Evolutionary conservation across 768 basidiomycete genomes (phyloP).

Genomic region (Naematelia aurantialba): DNA sequence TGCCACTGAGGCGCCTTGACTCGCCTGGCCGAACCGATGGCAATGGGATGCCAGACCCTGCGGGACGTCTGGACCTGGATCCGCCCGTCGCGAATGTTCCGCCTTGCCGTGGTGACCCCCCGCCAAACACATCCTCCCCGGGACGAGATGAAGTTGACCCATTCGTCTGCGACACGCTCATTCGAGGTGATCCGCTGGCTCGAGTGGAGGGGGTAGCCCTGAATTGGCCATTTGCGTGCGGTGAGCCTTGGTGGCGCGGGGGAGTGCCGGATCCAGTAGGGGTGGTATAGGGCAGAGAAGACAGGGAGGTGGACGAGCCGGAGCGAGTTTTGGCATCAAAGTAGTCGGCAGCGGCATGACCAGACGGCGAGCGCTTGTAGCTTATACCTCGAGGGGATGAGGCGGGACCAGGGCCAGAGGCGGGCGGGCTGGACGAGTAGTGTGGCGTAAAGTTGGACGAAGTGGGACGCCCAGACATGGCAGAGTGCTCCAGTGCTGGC

Average conservation of each 20-base stretch:
- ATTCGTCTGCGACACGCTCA: constrained; percentile 3
- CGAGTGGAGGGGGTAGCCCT: no score
- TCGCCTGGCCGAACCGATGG: not conserved
- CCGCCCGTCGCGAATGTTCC: not conserved
- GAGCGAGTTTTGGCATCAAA: not conserved
- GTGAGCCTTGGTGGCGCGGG: not conserved
- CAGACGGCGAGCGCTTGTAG: not conserved
- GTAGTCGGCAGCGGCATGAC: not conserved
- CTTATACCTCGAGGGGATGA: constrained; percentile 4
- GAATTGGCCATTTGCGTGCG: not conserved
- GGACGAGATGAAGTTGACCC: constrained; percentile 6
- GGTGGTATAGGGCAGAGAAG: constrained; percentile 6
- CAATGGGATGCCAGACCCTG: not conserved
- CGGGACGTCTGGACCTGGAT: not conserved
- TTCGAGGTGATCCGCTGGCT: not conserved
- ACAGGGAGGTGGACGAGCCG: constrained; percentile 3
- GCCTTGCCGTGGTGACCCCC: not conserved
- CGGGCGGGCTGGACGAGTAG: no score
- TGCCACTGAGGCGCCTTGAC: not conserved
- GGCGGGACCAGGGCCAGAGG: not conserved
- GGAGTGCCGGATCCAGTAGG: not conserved
- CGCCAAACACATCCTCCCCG: constrained; percentile 1
- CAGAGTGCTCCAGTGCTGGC: not conserved
- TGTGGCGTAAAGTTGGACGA: not conserved
- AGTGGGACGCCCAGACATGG: not conserved